Evolutionary conservation across 257 asterid species (phyloP).

Genomic region (Penstemon eatonii): DNA sequence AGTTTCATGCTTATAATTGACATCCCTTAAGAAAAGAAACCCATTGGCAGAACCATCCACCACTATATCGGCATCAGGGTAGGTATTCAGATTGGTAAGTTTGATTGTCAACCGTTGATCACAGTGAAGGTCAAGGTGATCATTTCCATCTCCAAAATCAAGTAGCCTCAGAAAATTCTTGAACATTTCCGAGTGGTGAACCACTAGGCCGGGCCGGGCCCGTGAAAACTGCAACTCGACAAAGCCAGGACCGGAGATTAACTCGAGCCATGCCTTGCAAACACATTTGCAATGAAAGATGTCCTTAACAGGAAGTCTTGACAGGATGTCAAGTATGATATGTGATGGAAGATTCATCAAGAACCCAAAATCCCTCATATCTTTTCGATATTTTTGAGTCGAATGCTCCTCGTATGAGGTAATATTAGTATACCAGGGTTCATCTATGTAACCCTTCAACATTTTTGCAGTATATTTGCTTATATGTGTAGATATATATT

Average conservation of each 20-base stretch:
- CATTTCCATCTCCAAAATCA: conserved; percentile 30
- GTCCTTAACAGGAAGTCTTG: conserved; percentile 39
- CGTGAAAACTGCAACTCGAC: conserved; percentile 30
- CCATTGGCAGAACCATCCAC: conserved; percentile 47
- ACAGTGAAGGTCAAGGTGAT: conserved; percentile 4
- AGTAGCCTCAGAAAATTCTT: conserved; percentile 26
- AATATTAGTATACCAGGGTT: background rate
- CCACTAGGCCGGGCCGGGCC: conserved; percentile 35
- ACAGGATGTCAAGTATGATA: conserved; percentile 35
- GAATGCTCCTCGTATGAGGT: background rate
- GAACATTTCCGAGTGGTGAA: conserved; percentile 32
- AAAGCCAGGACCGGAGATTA: conserved; percentile 35
- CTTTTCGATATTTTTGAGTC: background rate
- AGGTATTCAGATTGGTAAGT: conserved; percentile 14
- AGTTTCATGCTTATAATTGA: conserved; percentile 32
- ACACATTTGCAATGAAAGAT: conserved; percentile 33
- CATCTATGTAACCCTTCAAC: background rate
- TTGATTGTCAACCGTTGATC: conserved; percentile 23
- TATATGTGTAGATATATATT: background rate
- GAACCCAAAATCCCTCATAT: background rate
- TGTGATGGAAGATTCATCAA: conserved; percentile 38
- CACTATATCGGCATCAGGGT: conserved; percentile 32
- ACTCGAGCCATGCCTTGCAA: conserved; percentile 38
- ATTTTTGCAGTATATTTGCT: background rate
- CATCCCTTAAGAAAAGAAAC: conserved; percentile 31